Base-by-base conservation (phyloP, 2,329 filamentous ascomycete genomes). In the Karstenula rhodostoma region DNA sequence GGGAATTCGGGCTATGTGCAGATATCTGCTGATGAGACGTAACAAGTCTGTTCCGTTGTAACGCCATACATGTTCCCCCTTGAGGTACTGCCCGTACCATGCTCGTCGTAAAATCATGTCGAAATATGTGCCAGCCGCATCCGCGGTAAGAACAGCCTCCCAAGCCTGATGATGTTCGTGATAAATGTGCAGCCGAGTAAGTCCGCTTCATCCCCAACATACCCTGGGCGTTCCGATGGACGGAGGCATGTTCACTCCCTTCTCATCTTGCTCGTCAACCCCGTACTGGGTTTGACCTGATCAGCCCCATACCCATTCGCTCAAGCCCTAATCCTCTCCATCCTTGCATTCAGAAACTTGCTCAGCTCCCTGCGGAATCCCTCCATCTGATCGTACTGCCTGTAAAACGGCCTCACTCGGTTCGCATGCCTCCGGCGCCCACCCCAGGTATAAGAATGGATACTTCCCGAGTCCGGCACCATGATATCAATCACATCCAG, bases 121-220 rank as follows among this genome's bases (percentile, higher is more conserved):
- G 29, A 9, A 5, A 2, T 32, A 32, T 32, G 27, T 29, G 29
- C 29, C 29, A 10, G 29, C 29, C 29, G 29, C 12, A 10, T 32
- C 8, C 29, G 29, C 12, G 8, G 8, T 8, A 29, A 8, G 8
- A 29, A 29, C 27, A 4, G 4, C 8, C 8, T 29, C 27, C 27
- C 4, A 32, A 10, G 29, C 29, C 29, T 32, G 8, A 2, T 2
- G 12, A 32, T 32, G 29, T 32, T 2, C 29, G 29, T 32, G 29
- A 32, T 32, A 32, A 9, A 6, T 5, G 4, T 32, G 29, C 29
- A 32, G 29, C 29, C 29, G 29, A 32, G 12, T 32, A 32, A 32
- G 29, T 32, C 29, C 88, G 79, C 96, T 93, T 80, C 96, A 91
- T 8, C 27, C 12, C 29, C 2, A 6, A 32, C 7, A 32, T 6